Conservation (phyloP, 208 protist genomes). For the Spongospora subterranea region DNA sequence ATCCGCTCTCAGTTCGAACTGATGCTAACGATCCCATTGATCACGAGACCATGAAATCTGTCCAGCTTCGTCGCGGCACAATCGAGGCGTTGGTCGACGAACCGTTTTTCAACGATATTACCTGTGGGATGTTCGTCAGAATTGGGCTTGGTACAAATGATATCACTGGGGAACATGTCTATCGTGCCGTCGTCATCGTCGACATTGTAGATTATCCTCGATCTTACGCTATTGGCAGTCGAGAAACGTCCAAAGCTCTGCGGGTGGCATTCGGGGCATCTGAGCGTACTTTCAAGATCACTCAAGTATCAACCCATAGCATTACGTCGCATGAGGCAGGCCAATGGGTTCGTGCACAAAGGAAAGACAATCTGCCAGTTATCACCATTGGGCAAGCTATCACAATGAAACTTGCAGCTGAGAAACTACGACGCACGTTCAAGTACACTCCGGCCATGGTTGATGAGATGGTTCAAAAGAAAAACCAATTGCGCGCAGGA, state of each 20-base stretch:
- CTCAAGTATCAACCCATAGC: conserved; percentile 31
- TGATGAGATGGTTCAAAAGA: background rate
- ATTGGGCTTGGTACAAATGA: conserved; percentile 47
- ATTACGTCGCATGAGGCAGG: background rate
- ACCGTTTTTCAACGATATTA: conserved; percentile 39
- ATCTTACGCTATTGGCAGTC: background rate
- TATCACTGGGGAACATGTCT: conserved; percentile 22
- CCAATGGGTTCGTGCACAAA: conserved; percentile 28
- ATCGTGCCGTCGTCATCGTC: conserved; percentile 26
- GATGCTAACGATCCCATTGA: conserved; percentile 12
- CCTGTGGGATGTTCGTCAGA: background rate
- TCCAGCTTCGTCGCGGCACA: background rate
- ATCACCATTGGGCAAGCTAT: background rate
- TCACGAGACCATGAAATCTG: background rate
- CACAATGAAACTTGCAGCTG: conserved; percentile 10
- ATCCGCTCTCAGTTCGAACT: background rate
- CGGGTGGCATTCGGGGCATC: conserved; percentile 30
- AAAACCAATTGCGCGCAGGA: background rate
- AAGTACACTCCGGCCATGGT: conserved; percentile 37
- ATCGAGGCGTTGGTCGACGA: background rate
- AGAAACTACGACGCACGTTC: conserved; percentile 38
- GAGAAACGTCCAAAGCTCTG: conserved; percentile 30
- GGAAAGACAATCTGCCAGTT: conserved; percentile 20
- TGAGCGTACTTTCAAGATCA: conserved; percentile 37
- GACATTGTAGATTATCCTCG: background rate